phyloP scores from a whole-genome alignment of 2,329 filamentous ascomycete species.

The Thermoascus crustaceus region DNA sequence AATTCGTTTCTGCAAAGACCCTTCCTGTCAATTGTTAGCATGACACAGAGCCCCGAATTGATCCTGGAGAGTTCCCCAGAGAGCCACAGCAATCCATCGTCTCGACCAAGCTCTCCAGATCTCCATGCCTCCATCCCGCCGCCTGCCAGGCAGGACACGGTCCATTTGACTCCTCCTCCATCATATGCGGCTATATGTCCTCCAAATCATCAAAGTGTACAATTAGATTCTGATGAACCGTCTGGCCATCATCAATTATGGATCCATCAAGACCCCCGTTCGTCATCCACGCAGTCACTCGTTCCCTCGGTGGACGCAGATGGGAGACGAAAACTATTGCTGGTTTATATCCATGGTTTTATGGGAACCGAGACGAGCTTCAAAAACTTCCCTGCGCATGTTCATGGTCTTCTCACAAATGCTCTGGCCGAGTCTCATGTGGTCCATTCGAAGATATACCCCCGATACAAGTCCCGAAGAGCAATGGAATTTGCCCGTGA shows the following conservation, averaged over 20 bases:
- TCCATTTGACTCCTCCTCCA: not conserved
- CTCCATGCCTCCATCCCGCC: not conserved
- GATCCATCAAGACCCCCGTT: not conserved
- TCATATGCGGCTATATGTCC: no score
- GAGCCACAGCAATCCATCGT: not conserved
- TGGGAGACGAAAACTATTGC: slow-evolving; percentile 49
- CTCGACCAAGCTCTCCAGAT: not conserved
- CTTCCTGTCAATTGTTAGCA: not conserved
- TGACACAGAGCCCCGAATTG: not conserved
- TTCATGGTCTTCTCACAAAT: slow-evolving; percentile 64
- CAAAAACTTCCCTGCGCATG: slow-evolving; percentile 75
- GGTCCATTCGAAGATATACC: slow-evolving; percentile 67
- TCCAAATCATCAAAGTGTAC: no score
- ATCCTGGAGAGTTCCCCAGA: not conserved
- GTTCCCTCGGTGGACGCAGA: slow-evolving; percentile 1
- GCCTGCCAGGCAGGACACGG: not conserved
- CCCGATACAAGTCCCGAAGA: slow-evolving; percentile 36
- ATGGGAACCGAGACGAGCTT: slow-evolving; percentile 85
- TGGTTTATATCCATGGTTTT: slow-evolving; percentile 86
- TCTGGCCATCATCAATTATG: slow-evolving; percentile 8
- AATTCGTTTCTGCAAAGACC: no score
- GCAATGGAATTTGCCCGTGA: slow-evolving; percentile 59
- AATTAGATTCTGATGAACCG: slow-evolving; percentile 9
- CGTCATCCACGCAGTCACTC: slow-evolving; percentile 5
- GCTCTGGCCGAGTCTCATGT: slow-evolving; percentile 64